Percentiles rank a stretch among this genome's conserved stretches.
Evolutionary conservation across 1,284 basidiomycete species (phyloP).

Genomic region (Rhodotorula sp.): DNA sequence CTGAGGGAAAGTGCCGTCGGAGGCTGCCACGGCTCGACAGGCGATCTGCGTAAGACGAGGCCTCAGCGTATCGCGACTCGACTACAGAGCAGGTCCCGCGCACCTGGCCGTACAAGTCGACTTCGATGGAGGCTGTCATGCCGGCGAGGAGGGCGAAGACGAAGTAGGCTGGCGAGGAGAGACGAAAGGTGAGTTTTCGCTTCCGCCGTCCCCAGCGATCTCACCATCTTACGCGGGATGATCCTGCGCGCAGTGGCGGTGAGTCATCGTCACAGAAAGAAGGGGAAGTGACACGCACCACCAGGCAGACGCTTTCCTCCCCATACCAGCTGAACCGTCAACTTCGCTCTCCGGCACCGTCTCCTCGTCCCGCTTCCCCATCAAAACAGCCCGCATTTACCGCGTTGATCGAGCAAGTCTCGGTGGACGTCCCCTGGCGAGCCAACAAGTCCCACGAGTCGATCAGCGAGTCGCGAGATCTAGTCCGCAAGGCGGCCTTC

Average conservation of each 20-base stretch:
- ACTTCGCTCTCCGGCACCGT: neutral
- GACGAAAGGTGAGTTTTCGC: neutral
- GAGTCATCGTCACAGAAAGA: no score
- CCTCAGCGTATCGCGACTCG: no score
- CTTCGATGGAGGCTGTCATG: constrained; percentile 6
- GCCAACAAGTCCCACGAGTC: no score
- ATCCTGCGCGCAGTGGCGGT: neutral
- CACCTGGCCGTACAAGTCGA: constrained; percentile 16
- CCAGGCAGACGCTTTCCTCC: neutral
- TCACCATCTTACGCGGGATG: neutral
- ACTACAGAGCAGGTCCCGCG: neutral
- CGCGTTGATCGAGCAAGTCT: no score
- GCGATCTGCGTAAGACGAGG: constrained; percentile 1
- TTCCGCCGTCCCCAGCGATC: neutral
- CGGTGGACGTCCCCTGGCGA: no score
- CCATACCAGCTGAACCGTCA: neutral
- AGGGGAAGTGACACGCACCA: neutral
- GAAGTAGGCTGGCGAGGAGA: constrained; percentile 7
- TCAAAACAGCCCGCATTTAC: no score
- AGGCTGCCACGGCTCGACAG: constrained; percentile 1
- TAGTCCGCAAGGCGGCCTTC: neutral
- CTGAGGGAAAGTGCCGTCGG: neutral
- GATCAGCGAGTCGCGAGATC: neutral
- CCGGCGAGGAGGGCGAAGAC: constrained; percentile 13
- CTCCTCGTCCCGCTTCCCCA: neutral